Base-by-base conservation (phyloP, 2,329 filamentous ascomycete genomes). In the Neodidymelliopsis sp. region DNA sequence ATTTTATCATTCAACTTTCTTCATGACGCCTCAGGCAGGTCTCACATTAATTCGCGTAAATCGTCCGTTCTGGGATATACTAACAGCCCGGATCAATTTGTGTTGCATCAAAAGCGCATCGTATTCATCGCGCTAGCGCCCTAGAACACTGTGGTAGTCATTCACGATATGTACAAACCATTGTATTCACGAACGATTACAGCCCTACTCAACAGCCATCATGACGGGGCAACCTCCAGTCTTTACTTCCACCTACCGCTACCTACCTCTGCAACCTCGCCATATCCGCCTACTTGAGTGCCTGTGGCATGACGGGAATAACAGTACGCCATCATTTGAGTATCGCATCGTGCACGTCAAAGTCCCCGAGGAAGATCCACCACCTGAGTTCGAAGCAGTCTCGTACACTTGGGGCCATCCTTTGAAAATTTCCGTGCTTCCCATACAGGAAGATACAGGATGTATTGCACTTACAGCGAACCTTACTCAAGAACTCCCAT, bases 381-480 rank as follows among this genome's bases (percentile, higher is more conserved):
- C 25, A 10, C 39, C 42, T 3, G 25, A 38, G 10, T 58, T 62
- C 29, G 54, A 62, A 16, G 57, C 59, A 4, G 22, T 61, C 6
- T 62, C 59, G 7, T 64, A 60, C 31, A 61, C 55, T 4, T 64
- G 57, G 59, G 58, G 61, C 5, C 18, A 46, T 10, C 36, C 44
- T 4, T 24, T 20, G 8, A 54, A 49, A 7, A 35, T 60, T 2
- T 48, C 38, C 13, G 29, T 10, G 15, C 38, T 62, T 6, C 37
- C 16, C 2, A 10, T 62, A 11, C 22, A 42, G 16, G 36, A 29
- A 6, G 33, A 18, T 9, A 2, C 16, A 13, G 53, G 46, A 37
- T 16, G 49, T 35, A 54, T 56, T 62, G 40, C 54, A 51, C 27
- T 67, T 56, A 49, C 62, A 49, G 36, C 53, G 9, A 61, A 57